These are phyloP conservation scores for Paramecium primaurelia DNA, from an alignment of 73 alveolate genomes.

Conservation along the genomic window DNA sequence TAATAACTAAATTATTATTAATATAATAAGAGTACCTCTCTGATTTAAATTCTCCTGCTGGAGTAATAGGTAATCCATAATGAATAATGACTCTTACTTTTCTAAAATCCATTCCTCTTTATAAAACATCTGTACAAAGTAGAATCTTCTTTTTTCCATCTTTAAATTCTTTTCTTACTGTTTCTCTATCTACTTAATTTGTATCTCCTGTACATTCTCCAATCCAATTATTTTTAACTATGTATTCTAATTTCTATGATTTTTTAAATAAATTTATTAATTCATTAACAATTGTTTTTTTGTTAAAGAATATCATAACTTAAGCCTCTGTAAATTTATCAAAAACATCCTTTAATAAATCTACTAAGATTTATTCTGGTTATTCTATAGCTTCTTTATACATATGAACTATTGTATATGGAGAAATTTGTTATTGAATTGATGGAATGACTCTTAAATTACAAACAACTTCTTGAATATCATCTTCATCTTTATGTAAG, in stretches of 20 bases:
- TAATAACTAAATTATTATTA: not conserved
- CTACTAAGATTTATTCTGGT: not conserved
- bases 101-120: conserved; percentile 46
- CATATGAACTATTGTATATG: conserved; percentile 11
- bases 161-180: conserved; percentile 28
- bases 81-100: conserved; percentile 38
- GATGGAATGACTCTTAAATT: not conserved
- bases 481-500: not conserved
- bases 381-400: not conserved
- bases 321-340: conserved; percentile 14
- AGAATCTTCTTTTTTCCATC: conserved; percentile 9
- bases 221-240: conserved; percentile 28
- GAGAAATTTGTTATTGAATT: not conserved
- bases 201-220: conserved; percentile 45
- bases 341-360: not conserved
- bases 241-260: not conserved
- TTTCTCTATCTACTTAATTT: not conserved
- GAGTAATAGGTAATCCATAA: not conserved
- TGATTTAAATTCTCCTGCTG: conserved; percentile 10
- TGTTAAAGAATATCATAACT: conserved; percentile 32
- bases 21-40: not conserved
- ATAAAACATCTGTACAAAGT: conserved; percentile 22
- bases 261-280: not conserved
- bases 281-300: not conserved
- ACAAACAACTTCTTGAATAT: not conserved